Conservation (phyloP, 2,329 filamentous ascomycete species). For the Colletotrichum horii region DNA sequence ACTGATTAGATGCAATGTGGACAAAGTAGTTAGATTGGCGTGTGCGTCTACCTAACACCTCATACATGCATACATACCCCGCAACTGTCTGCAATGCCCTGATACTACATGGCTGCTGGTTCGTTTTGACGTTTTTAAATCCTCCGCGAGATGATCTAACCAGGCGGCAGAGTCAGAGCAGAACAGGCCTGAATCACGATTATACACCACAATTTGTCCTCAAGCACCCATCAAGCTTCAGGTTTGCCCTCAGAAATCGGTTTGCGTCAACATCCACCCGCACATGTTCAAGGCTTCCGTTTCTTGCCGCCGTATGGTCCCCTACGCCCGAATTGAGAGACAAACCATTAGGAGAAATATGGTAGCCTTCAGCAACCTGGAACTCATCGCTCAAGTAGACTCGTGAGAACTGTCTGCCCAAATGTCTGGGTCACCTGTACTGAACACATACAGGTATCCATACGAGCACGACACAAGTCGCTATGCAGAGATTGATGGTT, state of each 20-base stretch:
- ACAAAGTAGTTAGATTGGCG: not conserved
- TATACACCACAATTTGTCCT: not conserved
- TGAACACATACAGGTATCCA: constrained; percentile 67
- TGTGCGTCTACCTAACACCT: not conserved
- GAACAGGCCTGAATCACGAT: not conserved
- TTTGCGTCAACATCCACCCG: not conserved
- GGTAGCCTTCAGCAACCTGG: constrained; percentile 44
- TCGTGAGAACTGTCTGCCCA: constrained; percentile 44
- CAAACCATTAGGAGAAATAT: constrained; percentile 24
- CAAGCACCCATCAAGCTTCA: not conserved
- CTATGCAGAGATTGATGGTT: constrained; percentile 61
- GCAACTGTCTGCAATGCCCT: not conserved
- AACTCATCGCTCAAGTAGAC: constrained; percentile 60
- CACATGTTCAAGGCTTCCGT: not conserved
- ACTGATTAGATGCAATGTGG: not conserved
- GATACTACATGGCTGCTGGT: not conserved
- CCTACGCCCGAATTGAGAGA: not conserved
- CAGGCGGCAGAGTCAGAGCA: not conserved
- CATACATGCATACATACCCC: not conserved
- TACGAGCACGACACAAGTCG: constrained; percentile 67
- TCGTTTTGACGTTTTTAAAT: not conserved
- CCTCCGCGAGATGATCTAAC: not conserved
- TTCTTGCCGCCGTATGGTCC: not conserved
- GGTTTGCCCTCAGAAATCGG: not conserved
- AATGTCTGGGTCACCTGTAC: not conserved